Evolutionary conservation across 192 early-diverging fungal genomes (phyloP).

Genomic region (Backusella macrospora): DNA sequence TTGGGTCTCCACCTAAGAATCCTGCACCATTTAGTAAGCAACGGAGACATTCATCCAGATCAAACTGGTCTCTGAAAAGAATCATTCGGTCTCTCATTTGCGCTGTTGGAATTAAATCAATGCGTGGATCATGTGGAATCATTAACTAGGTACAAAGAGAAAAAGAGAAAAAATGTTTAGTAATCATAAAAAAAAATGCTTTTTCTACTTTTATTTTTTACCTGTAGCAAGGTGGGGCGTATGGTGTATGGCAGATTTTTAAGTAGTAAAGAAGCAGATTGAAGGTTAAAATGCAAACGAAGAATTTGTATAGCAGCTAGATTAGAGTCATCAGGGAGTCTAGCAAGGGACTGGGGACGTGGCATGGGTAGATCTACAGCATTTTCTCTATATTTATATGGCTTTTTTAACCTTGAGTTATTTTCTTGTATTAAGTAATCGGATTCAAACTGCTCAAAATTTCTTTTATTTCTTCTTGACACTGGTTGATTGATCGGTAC

Average conservation of each 20-base stretch:
- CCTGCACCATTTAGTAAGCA: neutral
- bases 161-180: neutral
- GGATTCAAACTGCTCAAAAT: neutral
- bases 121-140: neutral
- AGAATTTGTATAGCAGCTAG: conserved; percentile 7
- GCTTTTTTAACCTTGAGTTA: neutral
- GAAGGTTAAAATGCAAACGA: conserved; percentile 10
- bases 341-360: neutral
- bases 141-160: neutral
- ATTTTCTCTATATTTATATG: neutral
- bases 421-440: neutral
- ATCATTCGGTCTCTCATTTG: conserved; percentile 11
- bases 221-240: conserved; percentile 1
- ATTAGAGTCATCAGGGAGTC: neutral
- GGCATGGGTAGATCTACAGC: conserved; percentile 7
- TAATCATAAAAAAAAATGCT: neutral
- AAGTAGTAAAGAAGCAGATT: neutral
- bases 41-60: neutral
- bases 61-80: conserved; percentile 7
- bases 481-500: neutral
- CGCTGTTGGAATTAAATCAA: conserved; percentile 7
- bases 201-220: neutral
- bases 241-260: neutral
- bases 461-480: neutral
- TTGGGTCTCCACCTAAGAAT: conserved; percentile 5